phyloP scores from a whole-genome alignment of 1,284 basidiomycete species.

The Agaricales sp. region DNA sequence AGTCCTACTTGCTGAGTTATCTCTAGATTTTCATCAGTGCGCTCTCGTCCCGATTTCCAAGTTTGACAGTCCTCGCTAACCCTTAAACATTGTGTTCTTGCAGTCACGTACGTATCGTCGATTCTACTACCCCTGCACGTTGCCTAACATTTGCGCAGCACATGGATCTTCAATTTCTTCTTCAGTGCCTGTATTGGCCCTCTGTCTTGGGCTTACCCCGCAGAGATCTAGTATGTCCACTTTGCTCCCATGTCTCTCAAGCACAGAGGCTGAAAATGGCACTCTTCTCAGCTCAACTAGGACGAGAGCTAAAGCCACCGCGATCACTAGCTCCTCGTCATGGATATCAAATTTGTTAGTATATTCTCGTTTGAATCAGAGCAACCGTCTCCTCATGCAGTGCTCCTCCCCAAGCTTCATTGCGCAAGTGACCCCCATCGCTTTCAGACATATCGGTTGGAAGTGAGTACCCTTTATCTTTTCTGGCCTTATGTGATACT shows the following conservation, averaged over 20 bases:
- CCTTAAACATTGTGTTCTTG: conserved; percentile 5
- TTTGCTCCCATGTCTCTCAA: not conserved
- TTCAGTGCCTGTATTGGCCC: conserved; percentile 43
- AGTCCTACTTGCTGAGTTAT: not conserved
- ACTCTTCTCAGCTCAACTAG: conserved; percentile 33
- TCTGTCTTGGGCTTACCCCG: conserved; percentile 38
- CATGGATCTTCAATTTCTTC: conserved; percentile 44
- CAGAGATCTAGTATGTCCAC: conserved; percentile 25
- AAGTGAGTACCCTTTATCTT: too few relatives aligned
- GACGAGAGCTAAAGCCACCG: conserved; percentile 51
- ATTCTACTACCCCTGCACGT: not conserved
- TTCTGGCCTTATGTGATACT: conserved; percentile 20
- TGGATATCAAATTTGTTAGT: conserved; percentile 41
- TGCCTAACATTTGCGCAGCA: conserved; percentile 16
- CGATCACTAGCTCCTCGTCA: conserved; percentile 41
- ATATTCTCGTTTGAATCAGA: too few relatives aligned
- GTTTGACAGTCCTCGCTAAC: conserved; percentile 8
- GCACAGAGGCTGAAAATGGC: not conserved
- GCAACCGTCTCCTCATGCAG: too few relatives aligned
- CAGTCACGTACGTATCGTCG: conserved; percentile 19
- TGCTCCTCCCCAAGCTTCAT: too few relatives aligned
- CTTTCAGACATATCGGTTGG: conserved; percentile 39
- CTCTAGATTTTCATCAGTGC: conserved; percentile 28
- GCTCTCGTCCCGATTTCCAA: too few relatives aligned
- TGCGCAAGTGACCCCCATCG: conserved; percentile 37